Base-by-base conservation (phyloP, 495 filamentous ascomycete genomes). In the Daldinia decipiens region DNA sequence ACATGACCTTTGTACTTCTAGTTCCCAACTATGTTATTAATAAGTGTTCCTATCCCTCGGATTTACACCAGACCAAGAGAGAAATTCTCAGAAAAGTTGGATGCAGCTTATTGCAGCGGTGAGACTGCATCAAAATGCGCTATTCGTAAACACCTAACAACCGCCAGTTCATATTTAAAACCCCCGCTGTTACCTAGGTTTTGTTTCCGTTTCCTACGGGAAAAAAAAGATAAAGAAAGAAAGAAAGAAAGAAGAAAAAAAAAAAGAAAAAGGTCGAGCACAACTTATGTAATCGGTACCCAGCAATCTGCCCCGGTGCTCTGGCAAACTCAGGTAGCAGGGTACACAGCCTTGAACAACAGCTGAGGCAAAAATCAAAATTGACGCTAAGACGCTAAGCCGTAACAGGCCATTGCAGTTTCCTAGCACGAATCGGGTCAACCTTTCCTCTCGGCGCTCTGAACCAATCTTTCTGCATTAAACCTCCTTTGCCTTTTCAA, bases 401-500 rank as follows among this genome's bases (percentile, higher is more conserved):
- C 54, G n/a, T 50, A 66, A 50, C 31, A 60, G 58, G 58, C 43
- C 55, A 51, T 15, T 59, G 51, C 57, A 51, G 65, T 21, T 62
- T 36, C 65, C 51, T 68, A 72, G 70, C 60, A 56, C 65, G 65
- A 68, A 58, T 72, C 64, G 69, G 65, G 70, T 67, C 64, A 61
- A 72, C 65, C 60, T 72, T 72, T 72, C 70, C 62, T 68, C 68
- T 72, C 56, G 65, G 60, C 70, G 52, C 58, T 67, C 62, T 65
- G 59, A 61, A 65, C 70, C 65, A 72, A 67, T 72, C 64, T 72
- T 67, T 72, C 55, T 70, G 68, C 72, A 70, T 74, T 72, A 67
- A 70, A 73, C 70, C 73, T 68, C 62, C 70, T 74, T 74, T 67
- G 67, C 68, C 70, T 62, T 76, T 70, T 77, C 61, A 59, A 47